phyloP scores from a whole-genome alignment of 345 rosid species.

The Rhodamnia rubescens region DNA sequence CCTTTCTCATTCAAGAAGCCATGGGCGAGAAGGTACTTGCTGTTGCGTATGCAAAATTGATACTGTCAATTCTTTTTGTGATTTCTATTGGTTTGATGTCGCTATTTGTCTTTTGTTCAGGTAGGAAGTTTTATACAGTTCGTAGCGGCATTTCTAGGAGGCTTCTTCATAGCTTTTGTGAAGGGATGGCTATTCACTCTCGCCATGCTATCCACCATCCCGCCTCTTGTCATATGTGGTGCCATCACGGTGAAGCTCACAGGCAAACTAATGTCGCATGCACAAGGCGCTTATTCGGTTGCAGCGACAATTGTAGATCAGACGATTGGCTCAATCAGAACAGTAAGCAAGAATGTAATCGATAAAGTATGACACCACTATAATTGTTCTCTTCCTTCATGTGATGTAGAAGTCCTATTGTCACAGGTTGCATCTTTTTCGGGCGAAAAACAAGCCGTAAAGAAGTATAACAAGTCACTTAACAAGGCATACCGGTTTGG shows the following conservation, averaged over 20 bases:
- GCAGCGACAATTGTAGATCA: constrained; percentile 53
- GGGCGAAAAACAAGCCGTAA: constrained; percentile 48
- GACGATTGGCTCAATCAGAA: constrained; percentile 69
- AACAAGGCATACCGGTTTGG: constrained; percentile 39
- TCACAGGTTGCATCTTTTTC: constrained; percentile 57
- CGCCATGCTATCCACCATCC: constrained; percentile 42
- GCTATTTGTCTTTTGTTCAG: constrained; percentile 11
- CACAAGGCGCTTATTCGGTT: constrained; percentile 42
- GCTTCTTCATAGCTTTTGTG: constrained; percentile 53
- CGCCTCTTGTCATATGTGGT: constrained; percentile 46
- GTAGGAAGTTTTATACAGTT: constrained; percentile 63
- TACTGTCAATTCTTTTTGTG: background rate
- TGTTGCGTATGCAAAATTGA: background rate
- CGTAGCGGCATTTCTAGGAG: constrained; percentile 44
- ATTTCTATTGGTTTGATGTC: background rate
- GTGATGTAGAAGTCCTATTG: background rate
- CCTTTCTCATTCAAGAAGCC: constrained; percentile 67
- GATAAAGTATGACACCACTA: background rate
- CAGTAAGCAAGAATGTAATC: constrained; percentile 12
- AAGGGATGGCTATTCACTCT: constrained; percentile 70
- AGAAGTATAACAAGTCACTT: constrained; percentile 36
- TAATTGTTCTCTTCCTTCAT: background rate
- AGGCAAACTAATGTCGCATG: constrained; percentile 34
- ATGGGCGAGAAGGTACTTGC: constrained; percentile 60
- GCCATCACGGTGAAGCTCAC: constrained; percentile 26